Evolutionary conservation across 345 rosid genomes (phyloP).

Genomic region (Populus davidiana): DNA sequence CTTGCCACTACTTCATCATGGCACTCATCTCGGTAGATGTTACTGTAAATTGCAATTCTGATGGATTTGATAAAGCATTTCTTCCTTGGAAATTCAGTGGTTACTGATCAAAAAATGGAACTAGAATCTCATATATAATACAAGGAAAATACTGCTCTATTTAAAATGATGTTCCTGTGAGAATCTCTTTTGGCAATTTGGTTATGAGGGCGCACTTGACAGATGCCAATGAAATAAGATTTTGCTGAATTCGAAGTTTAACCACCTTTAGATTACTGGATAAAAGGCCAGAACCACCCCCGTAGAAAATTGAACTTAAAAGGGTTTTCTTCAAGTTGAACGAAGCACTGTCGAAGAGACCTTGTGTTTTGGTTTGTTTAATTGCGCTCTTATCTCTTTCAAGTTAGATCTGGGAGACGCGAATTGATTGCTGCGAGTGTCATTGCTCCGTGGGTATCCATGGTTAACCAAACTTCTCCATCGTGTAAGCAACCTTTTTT

Average conservation of each 20-base stretch:
- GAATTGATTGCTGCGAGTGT: constrained; percentile 55
- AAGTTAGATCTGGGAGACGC: constrained; percentile 67
- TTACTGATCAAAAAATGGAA: background rate
- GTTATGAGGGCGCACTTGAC: background rate
- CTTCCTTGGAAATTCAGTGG: background rate
- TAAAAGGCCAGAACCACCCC: background rate
- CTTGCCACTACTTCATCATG: background rate
- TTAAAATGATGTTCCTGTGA: background rate
- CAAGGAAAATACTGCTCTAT: background rate
- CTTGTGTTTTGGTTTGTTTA: background rate
- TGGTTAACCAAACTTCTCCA: constrained; percentile 43
- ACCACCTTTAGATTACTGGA: background rate
- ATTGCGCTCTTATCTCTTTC: background rate
- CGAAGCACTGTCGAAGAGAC: background rate
- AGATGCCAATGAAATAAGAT: background rate
- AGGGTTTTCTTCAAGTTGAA: background rate
- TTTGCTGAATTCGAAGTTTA: background rate
- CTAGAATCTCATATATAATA: background rate
- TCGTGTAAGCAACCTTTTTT: constrained; percentile 53
- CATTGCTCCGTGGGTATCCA: constrained; percentile 56
- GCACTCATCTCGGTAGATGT: background rate
- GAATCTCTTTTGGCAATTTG: background rate
- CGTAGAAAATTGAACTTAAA: background rate
- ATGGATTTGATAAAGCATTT: background rate
- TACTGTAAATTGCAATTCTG: background rate